Evolutionary conservation across 2,329 filamentous ascomycete species (phyloP).

Genomic region (Elsinoe ampelina): DNA sequence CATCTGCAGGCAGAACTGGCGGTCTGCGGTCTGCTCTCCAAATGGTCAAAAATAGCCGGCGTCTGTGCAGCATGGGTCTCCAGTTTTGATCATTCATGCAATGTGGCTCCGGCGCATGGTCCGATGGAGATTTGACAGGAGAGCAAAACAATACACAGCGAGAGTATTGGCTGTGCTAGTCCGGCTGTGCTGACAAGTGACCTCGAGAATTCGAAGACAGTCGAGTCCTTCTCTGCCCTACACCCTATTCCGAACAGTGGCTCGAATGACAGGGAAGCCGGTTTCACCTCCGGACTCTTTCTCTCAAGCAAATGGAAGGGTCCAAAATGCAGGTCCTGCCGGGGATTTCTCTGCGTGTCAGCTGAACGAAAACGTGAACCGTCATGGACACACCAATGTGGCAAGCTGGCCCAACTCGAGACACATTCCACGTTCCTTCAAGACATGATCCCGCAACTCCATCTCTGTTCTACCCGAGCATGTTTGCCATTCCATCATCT

Average conservation of each 20-base stretch:
- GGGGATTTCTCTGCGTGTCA: conserved; percentile 5
- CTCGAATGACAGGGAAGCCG: conserved; percentile 1
- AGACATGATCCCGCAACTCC: conserved; percentile 5
- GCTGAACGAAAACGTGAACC: not conserved
- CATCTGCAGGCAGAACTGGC: not conserved
- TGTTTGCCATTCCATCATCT: not conserved
- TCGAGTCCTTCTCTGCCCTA: not conserved
- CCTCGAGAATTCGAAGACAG: not conserved
- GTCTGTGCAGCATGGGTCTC: not conserved
- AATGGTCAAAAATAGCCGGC: conserved; percentile 12
- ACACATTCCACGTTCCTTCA: conserved; percentile 11
- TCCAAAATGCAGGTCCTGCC: too few relatives aligned
- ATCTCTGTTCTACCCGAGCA: not conserved
- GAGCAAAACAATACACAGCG: not conserved
- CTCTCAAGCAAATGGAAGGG: not conserved
- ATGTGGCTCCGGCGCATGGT: not conserved
- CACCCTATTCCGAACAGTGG: not conserved
- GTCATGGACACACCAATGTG: not conserved
- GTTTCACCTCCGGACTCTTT: not conserved
- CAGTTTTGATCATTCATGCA: not conserved
- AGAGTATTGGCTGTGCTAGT: not conserved
- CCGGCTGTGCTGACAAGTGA: not conserved
- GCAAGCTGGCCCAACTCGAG: conserved; percentile 7
- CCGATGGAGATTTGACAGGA: not conserved
- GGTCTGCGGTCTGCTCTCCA: not conserved